A percentile compares a stretch with the other conserved stretches of the same genome.
These are phyloP conservation scores for Kodamaea nitidulidarum DNA, from an alignment of 805 yeast genomes.

Conservation along the genomic window DNA sequence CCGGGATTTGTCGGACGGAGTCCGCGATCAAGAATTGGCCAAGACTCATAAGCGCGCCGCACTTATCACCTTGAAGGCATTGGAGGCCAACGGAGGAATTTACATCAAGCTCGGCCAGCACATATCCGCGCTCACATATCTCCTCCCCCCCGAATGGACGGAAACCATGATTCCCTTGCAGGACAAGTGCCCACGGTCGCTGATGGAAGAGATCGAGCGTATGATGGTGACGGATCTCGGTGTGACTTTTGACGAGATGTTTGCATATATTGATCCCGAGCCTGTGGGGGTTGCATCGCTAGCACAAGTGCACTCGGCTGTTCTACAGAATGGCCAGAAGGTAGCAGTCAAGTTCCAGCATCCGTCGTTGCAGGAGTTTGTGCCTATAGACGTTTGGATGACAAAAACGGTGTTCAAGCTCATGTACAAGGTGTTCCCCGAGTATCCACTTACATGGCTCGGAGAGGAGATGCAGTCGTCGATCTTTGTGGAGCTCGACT, in stretches of 20 bases:
- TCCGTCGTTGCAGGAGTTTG: constrained; percentile 80
- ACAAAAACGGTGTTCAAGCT: constrained; percentile 72
- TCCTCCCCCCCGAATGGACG: constrained; percentile 93
- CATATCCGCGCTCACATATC: constrained; percentile 83
- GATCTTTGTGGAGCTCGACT: constrained; percentile 87
- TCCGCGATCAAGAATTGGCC: constrained; percentile 50
- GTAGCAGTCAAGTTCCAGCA: constrained; percentile 97
- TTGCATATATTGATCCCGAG: constrained; percentile 56
- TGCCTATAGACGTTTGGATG: constrained; percentile 81
- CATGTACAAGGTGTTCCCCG: constrained; percentile 80
- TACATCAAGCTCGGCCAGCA: constrained; percentile 96
- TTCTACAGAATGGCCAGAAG: constrained; percentile 52
- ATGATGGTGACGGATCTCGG: constrained; percentile 73
- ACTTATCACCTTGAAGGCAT: constrained; percentile 66
- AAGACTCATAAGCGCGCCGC: constrained; percentile 78
- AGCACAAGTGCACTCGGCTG: constrained; percentile 91
- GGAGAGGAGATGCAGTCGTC: constrained; percentile 87
- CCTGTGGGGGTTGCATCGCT: constrained; percentile 96
- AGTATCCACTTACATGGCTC: constrained; percentile 92
- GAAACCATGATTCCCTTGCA: constrained; percentile 89
- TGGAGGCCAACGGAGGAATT: constrained; percentile 85
- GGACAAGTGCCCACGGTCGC: constrained; percentile 81
- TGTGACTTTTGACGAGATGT: constrained; percentile 52
- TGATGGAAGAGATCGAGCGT: constrained; percentile 59
- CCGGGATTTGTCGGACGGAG: constrained; percentile 38